Conservation (phyloP, 129 eudicot species). For the Ambrosia artemisiifolia region DNA sequence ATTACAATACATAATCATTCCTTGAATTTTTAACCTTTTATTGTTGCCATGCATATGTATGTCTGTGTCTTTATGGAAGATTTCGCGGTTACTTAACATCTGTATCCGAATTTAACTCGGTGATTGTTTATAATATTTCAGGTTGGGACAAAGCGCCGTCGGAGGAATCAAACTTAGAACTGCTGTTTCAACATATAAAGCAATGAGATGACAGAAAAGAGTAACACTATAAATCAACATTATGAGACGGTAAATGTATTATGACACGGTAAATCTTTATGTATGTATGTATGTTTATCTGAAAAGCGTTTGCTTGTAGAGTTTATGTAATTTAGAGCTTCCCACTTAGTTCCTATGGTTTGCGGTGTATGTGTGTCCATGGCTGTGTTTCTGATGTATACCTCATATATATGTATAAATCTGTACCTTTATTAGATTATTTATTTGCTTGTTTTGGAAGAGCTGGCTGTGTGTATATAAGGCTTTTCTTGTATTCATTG, state of each 20-base stretch:
- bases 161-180: slow-evolving; percentile 20
- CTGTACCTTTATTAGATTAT: slow-evolving; percentile 11
- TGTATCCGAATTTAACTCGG: not conserved
- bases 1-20: too few species aligned
- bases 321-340: slow-evolving; percentile 31
- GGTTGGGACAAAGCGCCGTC: slow-evolving; percentile 82
- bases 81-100: not conserved
- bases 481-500: not conserved
- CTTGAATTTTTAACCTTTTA: too few species aligned
- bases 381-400: slow-evolving; percentile 12
- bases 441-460: slow-evolving; percentile 24
- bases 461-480: not conserved
- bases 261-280: slow-evolving; percentile 13
- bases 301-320: not conserved
- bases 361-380: not conserved
- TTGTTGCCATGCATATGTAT: not conserved
- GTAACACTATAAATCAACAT: not conserved
- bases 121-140: slow-evolving; percentile 26
- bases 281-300: slow-evolving; percentile 18
- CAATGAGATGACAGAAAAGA: not conserved
- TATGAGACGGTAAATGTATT: slow-evolving; percentile 16
- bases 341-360: slow-evolving; percentile 1
- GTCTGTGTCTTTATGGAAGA: not conserved
- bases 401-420: slow-evolving; percentile 18
- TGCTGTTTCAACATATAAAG: slow-evolving; percentile 1